Base-by-base conservation (phyloP, 2,329 filamentous ascomycete genomes). In the Fusarium neocosmosporiellum region DNA sequence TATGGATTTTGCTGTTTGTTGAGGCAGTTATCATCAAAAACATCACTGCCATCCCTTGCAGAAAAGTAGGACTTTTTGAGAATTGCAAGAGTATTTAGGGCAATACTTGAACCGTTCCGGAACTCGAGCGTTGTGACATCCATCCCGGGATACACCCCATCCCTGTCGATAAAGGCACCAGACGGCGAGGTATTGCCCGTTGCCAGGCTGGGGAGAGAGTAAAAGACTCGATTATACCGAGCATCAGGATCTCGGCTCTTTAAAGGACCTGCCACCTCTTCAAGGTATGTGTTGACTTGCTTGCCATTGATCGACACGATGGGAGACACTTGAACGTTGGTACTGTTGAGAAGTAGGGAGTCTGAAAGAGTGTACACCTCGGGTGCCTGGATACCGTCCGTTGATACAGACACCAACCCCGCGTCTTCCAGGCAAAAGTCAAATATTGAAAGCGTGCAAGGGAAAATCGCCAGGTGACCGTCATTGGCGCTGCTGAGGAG, bases 151-250 rank as follows among this genome's bases (percentile, higher is more conserved):
- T 43, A 41, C n/a, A 48, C 7, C 10, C 24, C 31, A 6, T 46
- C 14, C 2, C 33, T 36, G 22, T 63, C 31, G 18, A 58, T 31
- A n/a, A 58, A 58, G 16, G 33, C 34, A 3, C 54, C 54, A 27
- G 34, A 39, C 2, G 54, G 54, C 5, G 24, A 37, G 16, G 18
- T n/a, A 5, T 36, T 37, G 1, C 54, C 54, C 1, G 34, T 27
- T 37, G 54, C 54, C 2, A 58, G 11, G 18, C 22, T 37, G 22
- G n/a, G 18, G 14, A 46, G 36, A 16, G 58, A 55, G 13, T 48
- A 48, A 14, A 66, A 66, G 18, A 66, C 7, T 7, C 10, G 22
- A 22, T 66, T 66, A 31, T 62, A 62, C 7, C 58, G 36, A 6
- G 63, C 58, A 57, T 66, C 63, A 0, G 63, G 63, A 4, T 66